Base-by-base conservation (phyloP, 768 basidiomycete genomes). In the Podaxis rugospora region DNA sequence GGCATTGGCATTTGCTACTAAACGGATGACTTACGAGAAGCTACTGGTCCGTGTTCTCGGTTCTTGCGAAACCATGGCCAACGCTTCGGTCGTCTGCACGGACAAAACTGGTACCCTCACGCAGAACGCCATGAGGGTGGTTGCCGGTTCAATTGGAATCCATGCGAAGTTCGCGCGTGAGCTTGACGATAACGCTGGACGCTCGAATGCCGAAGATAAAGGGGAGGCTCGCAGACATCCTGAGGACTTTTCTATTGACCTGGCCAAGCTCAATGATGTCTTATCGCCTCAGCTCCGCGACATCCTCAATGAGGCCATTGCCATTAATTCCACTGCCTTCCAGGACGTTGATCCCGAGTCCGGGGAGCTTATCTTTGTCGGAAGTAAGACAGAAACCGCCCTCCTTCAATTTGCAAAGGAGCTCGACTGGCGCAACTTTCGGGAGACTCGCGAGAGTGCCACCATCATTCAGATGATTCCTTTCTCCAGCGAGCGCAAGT, bases 31-130 rank as follows among this genome's bases (percentile, higher is more conserved):
- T 7, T 83, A 88, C 68, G 91, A 95, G 74, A 97, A 97, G 56
- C 80, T 98, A 0, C 85, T 99, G 46, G 97, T 98, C 32, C 94
- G 96, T 57, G 92, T 98, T 4, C 85, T 99, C 36, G 92, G 92
- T 5, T 95, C 95, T 11, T 98, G 96, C 74, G 97, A 99, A 76
- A 98, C 94, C 0, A 98, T 98, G 96, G 96, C 92, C 21, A 98
- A 98, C 67, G 92, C 96, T 4, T 95, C 91, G 21, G 95, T 98
- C 61, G 85, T 98, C 3, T 95, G 93, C 75, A 95, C 94, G 13
- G 94, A 95, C 80, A 95, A 96, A 77, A 96, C 95, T 1, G 96
- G 96, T 39, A 98, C 96, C 7, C 87, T 99, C 23, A 99, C 97
- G 0, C 89, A 93, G 70, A 98, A 98, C 75, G 77, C 77, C 66